Percentiles rank a stretch among this genome's conserved stretches.
These are phyloP conservation scores for Ogataea haglerorum DNA, from an alignment of 805 yeast genomes.

Conservation along the genomic window DNA sequence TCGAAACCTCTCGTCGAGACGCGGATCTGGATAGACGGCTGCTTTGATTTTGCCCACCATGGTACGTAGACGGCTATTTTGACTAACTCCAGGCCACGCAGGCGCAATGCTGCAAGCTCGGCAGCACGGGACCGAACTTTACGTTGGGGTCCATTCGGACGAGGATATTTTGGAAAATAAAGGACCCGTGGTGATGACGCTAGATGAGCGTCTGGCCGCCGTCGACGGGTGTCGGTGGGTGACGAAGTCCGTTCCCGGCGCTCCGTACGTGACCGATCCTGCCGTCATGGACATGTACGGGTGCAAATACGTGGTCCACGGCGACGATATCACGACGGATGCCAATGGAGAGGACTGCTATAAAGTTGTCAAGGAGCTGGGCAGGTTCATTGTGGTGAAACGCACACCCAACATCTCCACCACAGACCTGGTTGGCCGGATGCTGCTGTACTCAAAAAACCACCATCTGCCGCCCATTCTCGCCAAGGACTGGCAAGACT, in stretches of 20 bases:
- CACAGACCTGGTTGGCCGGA: constrained; percentile 89
- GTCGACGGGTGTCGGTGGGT: constrained; percentile 92
- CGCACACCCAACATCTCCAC: constrained; percentile 93
- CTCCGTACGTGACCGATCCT: constrained; percentile 94
- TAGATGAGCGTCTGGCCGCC: constrained; percentile 77
- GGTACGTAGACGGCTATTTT: constrained; percentile 38
- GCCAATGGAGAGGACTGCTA: constrained; percentile 95
- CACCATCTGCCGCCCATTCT: constrained; percentile 50
- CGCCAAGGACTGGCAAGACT: constrained; percentile 20
- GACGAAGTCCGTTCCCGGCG: constrained; percentile 62
- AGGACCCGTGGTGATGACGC: constrained; percentile 91
- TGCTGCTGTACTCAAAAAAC: constrained; percentile 57
- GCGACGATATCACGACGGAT: constrained; percentile 96
- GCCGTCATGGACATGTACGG: constrained; percentile 66
- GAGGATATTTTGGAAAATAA: constrained; percentile 79
- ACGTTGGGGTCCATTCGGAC: constrained; percentile 90
- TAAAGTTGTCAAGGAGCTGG: constrained; percentile 73
- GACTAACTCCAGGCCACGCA: constrained; percentile 59
- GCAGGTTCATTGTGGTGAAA: constrained; percentile 87
- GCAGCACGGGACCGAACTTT: constrained; percentile 69
- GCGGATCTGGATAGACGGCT: constrained; percentile 94
- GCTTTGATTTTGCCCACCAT: constrained; percentile 97
- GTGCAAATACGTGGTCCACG: constrained; percentile 94
- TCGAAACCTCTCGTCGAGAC: constrained; percentile 24
- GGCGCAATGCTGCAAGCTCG: constrained; percentile 96